These are phyloP conservation scores for Kluyveromyces siamensis DNA, from an alignment of 805 yeast genomes.

Conservation along the genomic window DNA sequence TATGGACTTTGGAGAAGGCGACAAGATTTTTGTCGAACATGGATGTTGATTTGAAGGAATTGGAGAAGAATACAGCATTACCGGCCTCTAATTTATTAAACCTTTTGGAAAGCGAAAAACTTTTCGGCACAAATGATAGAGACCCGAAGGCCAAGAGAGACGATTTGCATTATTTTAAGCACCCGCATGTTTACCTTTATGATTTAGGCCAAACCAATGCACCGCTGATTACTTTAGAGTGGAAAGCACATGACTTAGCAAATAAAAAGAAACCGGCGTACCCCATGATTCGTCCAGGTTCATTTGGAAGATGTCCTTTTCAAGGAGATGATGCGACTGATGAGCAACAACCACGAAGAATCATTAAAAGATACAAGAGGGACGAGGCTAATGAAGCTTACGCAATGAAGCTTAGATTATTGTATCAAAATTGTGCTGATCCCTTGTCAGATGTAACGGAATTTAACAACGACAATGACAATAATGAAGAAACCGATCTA, in stretches of 20 bases:
- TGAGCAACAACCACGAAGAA: slow-evolving; percentile 21
- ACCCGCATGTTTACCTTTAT: slow-evolving; percentile 66
- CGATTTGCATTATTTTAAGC: slow-evolving; percentile 73
- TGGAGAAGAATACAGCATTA: slow-evolving; percentile 19
- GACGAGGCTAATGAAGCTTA: slow-evolving; percentile 24
- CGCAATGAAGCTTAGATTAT: slow-evolving; percentile 23
- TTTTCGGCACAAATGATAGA: slow-evolving; percentile 80
- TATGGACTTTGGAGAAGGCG: slow-evolving; percentile 85
- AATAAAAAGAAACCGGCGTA: slow-evolving; percentile 30
- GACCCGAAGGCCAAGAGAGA: slow-evolving; percentile 81
- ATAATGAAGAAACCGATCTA: slow-evolving; percentile 5
- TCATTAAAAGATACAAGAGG: slow-evolving; percentile 24
- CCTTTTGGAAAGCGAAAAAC: slow-evolving; percentile 72
- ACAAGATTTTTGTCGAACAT: slow-evolving; percentile 65
- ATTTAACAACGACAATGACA: slow-evolving; percentile 1
- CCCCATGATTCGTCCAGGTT: slow-evolving; percentile 25
- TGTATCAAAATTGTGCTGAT: slow-evolving; percentile 23
- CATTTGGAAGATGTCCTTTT: slow-evolving; percentile 72
- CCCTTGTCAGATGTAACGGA: slow-evolving; percentile 7
- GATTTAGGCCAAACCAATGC: slow-evolving; percentile 71
- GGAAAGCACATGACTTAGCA: slow-evolving; percentile 38
- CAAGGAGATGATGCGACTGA: slow-evolving; percentile 41
- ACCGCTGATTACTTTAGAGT: slow-evolving; percentile 78
- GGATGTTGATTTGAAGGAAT: slow-evolving; percentile 33
- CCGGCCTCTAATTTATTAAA: slow-evolving; percentile 40